Conservation (phyloP, 768 basidiomycete species). For the Termitomyces sp. region DNA sequence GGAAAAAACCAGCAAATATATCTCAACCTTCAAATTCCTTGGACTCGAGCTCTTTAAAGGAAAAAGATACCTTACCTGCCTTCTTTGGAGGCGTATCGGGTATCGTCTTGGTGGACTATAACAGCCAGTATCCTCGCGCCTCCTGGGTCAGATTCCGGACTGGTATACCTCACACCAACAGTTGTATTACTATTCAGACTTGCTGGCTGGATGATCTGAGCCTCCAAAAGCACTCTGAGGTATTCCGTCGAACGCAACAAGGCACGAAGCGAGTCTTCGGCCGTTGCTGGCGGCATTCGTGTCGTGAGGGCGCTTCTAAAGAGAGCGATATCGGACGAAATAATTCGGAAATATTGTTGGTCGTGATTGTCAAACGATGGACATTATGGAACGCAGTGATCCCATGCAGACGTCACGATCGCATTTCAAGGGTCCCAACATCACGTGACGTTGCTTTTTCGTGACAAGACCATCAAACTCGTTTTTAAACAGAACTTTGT, state of each 20-base stretch:
- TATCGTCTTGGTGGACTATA: constrained; percentile 34
- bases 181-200: neutral
- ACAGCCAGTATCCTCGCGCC: constrained; percentile 41
- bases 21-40: neutral
- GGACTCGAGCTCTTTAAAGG: neutral
- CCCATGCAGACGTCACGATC: neutral
- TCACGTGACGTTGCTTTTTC: neutral
- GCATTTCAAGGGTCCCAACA: neutral
- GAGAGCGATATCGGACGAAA: neutral
- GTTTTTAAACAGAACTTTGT: too few relatives aligned
- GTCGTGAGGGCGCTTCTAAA: neutral
- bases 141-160: constrained; percentile 14
- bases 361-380: neutral
- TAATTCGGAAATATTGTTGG: neutral
- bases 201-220: constrained; percentile 19
- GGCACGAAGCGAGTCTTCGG: constrained; percentile 9
- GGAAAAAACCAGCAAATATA: neutral
- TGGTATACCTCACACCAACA: neutral
- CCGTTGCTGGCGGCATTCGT: neutral
- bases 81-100: neutral
- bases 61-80: constrained; percentile 1
- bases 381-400: neutral
- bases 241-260: constrained; percentile 34
- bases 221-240: constrained; percentile 38
- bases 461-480: neutral